Percentiles rank a stretch among this genome's conserved stretches.
Evolutionary conservation across 2,329 filamentous ascomycete species (phyloP).

Genomic region (Macrophomina pseudophaseolina): DNA sequence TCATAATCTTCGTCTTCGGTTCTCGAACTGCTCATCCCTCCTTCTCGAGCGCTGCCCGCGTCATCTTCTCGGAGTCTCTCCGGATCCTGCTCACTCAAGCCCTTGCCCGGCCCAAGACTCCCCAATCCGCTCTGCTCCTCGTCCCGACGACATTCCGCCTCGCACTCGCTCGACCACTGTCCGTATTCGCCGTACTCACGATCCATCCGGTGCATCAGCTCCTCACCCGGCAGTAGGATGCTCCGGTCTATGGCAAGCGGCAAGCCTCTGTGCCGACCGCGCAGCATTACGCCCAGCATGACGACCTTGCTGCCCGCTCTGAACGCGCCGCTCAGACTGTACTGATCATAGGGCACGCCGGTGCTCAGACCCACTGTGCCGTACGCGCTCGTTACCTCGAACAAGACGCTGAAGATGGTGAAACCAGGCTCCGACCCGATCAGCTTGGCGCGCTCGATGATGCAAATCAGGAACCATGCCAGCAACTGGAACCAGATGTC

Average conservation of each 20-base stretch:
- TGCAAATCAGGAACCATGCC: constrained; percentile 63
- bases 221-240: constrained; percentile 39
- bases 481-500: constrained; percentile 71
- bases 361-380: constrained; percentile 67
- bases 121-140: constrained; percentile 19
- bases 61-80: neutral
- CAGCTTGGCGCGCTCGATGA: constrained; percentile 64
- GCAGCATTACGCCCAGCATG: constrained; percentile 61
- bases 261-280: constrained; percentile 38
- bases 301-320: constrained; percentile 63
- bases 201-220: constrained; percentile 43
- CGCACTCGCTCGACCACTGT: constrained; percentile 25
- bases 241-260: constrained; percentile 40
- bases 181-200: constrained; percentile 32
- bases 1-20: neutral
- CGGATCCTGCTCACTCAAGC: constrained; percentile 1
- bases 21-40: neutral
- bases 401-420: constrained; percentile 46
- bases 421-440: constrained; percentile 42
- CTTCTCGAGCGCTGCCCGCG: neutral
- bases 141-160: constrained; percentile 28
- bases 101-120: neutral
- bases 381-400: constrained; percentile 64
- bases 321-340: constrained; percentile 62
- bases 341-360: constrained; percentile 59